phyloP scores from a whole-genome alignment of 441 rosid species.

The Codiaeum variegatum region DNA sequence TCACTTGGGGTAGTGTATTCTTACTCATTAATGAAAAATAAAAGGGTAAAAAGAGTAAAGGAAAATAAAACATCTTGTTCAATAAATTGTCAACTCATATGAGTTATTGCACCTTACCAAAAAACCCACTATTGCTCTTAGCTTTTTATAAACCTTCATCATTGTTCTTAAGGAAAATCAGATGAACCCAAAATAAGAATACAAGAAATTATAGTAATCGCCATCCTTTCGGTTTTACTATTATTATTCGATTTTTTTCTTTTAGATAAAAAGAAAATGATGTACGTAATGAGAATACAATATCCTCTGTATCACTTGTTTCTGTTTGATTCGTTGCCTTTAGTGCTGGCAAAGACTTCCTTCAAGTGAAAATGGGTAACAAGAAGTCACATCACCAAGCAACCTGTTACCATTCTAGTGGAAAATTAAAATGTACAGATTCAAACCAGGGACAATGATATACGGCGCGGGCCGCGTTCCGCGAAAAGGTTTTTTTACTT shows the following conservation, averaged over 20 bases:
- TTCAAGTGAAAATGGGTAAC: conserved; percentile 34
- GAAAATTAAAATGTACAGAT: conserved; percentile 5
- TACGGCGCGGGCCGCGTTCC: too few relatives aligned
- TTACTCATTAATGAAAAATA: conserved; percentile 31
- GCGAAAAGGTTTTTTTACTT: too few relatives aligned
- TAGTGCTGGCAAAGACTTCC: conserved; percentile 57
- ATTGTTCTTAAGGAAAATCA: conserved; percentile 35
- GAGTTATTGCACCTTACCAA: conserved; percentile 29
- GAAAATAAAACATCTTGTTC: neutral
- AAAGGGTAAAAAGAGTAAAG: neutral
- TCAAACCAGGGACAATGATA: too few relatives aligned
- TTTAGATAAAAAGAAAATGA: neutral
- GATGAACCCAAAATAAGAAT: conserved; percentile 12
- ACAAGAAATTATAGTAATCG: neutral
- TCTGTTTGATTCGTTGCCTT: conserved; percentile 42
- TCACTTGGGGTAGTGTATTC: conserved; percentile 34
- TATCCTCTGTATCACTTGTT: conserved; percentile 34
- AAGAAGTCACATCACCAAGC: conserved; percentile 24
- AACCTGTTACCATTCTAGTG: conserved; percentile 11
- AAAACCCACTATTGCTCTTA: conserved; percentile 31
- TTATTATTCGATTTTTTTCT: neutral
- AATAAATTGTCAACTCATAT: neutral
- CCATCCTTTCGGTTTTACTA: neutral
- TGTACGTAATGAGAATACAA: conserved; percentile 3
- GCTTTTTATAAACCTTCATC: conserved; percentile 33